Evolutionary conservation across 768 basidiomycete genomes (phyloP).

Genomic region (Mrakia blollopis): DNA sequence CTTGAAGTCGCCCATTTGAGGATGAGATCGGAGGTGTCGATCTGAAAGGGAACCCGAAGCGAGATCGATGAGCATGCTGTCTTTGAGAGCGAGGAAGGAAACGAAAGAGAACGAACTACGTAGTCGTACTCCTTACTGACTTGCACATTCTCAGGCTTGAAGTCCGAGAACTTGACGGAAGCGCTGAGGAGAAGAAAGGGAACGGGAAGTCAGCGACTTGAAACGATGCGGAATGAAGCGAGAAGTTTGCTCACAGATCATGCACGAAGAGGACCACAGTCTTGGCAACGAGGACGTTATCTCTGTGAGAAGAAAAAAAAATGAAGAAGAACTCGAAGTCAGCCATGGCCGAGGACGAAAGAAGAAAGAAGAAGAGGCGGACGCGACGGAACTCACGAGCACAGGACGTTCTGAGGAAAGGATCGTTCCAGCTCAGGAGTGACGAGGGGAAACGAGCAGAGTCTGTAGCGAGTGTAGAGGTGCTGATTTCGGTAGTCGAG

Average conservation of each 20-base stretch:
- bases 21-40: constrained; percentile 2
- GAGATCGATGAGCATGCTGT: no score
- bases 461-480: constrained; percentile 65
- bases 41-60: neutral
- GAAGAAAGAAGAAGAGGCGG: constrained; percentile 16
- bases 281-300: constrained; percentile 64
- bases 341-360: no score
- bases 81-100: neutral
- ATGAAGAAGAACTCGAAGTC: neutral
- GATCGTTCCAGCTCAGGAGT: constrained; percentile 58
- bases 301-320: constrained; percentile 48
- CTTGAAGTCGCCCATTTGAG: constrained; percentile 15
- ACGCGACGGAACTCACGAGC: constrained; percentile 61
- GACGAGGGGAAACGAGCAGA: constrained; percentile 77
- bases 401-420: constrained; percentile 78
- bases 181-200: neutral
- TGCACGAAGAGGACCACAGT: constrained; percentile 84
- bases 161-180: neutral
- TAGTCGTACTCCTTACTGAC: neutral
- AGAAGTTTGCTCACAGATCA: constrained; percentile 63
- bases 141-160: neutral
- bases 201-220: neutral
- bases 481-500: constrained; percentile 70
- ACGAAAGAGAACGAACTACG: constrained; percentile 12
- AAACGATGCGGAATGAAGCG: no score